Base-by-base conservation (phyloP, 23 red algal species). In the Gracilaria domingensis region DNA sequence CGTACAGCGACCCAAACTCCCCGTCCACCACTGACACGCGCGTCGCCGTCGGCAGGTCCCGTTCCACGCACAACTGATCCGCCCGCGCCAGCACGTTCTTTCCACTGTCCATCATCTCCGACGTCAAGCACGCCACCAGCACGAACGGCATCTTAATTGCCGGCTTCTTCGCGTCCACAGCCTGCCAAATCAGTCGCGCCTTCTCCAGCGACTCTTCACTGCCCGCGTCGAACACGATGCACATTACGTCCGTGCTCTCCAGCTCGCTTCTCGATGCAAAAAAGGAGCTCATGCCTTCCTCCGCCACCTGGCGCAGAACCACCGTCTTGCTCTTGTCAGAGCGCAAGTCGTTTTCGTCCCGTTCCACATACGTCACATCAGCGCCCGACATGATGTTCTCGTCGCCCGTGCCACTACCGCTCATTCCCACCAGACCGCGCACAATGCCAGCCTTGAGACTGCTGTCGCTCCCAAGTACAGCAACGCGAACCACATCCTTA, bases 241-340 rank as follows among this genome's bases (percentile, higher is more conserved):
- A 91, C 39, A 88, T 86, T 12, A 94, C 90, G 49, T 98, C 96
- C 18, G 89, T 79, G 33, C 67, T 45, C 34, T 98, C 96, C n/a
- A 98, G 81, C 34, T 64, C 32, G 28, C 76, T 42, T 47, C 57
- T 57, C 50, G 89, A 89, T 17, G 59, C 66, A 54, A 94, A 55
- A 0, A 90, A 65, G 1, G 21, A 62, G 34, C 61, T 45, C 79
- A 81, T 71, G 3, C 56, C 73, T 30, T 78, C 54, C 45, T 97
- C 89, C 5, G 89, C 26, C 20, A 97, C 59, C 36, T 93, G 66
- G 13, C 60, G 72, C 30, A 97, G 70, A 12, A 97, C 84, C 12
- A 97, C 73, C 24, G 88, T 92, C 85, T 61, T 83, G 28, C 53
- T 64, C 17, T 35, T 29, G 20, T 84, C 84, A 32, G 34, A 39